Base-by-base conservation (phyloP, 306 rosid species). In the Cucurbita ficifolia region DNA sequence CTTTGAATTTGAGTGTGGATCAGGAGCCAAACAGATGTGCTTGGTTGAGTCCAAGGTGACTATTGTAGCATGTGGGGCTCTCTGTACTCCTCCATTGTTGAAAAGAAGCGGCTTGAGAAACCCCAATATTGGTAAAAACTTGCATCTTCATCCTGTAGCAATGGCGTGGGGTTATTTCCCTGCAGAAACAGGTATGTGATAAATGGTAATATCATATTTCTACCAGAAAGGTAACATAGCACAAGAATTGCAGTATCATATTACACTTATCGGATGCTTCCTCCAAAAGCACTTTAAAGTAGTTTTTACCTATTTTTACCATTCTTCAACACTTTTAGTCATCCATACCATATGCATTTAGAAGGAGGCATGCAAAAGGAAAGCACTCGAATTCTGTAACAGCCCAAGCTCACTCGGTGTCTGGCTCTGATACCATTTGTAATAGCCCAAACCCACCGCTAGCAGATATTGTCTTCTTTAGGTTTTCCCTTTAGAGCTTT, bases 141-240 rank as follows among this genome's bases (percentile, higher is more conserved):
- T 89, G 87, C 96, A 86, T 82, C 89, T 89, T 48, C 97, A 92
- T 82, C 96, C 95, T 5, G 96, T 89, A 51, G 56, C 82, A 77
- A 89, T 92, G 97, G 90, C 95, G 2, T 92, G 96, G 95, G 97
- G 97, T 11, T 79, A 89, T 70, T 92, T 92, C 36, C 97, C 96
- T 2, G 91, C 86, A 29, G 43, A 76, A 64, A 49, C 81, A 13
- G 73, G 42, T 69, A 33, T 24, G 73, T 69, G 42, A 48, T 21
- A 21, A 45, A 10, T 58, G 10, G 29, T 58, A 29, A 29, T 22
- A 10, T 64, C 46, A 40, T 10, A 64, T 64, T 64, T 64, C 71
- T 36, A 61, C 68, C 10, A 61, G n/a, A 36, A 38, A 62, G 4
- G 13, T 12, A 56, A 24, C 62, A 10, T 3, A 11, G 9, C 48